Base-by-base conservation (phyloP, 306 rosid species). In the Quercus robur region DNA sequence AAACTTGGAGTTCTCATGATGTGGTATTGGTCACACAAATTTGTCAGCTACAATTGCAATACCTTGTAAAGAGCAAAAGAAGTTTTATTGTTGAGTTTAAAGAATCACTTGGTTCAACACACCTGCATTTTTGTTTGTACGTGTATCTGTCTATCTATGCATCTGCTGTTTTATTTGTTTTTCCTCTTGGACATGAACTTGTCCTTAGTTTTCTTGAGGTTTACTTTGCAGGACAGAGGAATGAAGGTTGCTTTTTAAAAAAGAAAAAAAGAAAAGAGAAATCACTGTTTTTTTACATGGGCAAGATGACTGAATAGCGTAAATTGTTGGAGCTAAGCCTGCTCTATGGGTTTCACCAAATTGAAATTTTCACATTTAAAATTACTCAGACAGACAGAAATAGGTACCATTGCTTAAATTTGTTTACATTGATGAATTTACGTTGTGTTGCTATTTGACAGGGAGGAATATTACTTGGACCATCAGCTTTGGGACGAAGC, bases 381-480 rank as follows among this genome's bases (percentile, higher is more conserved):
- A 12, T 25, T 26, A 62, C 38, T 62, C 31, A 13, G 26, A 18
- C 68, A 30, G 8, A 30, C 30, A 6, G 44, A 64, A 64, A 30
- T 64, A 15, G 46, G 31, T 30, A 17, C 12, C 44, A 28, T 64
- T 6, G 2, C 7, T 30, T 31, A 2, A 19, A 15, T 64, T 30
- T 75, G 75, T 73, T 41, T 49, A 76, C 21, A 44, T 51, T 35
- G 33, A 6, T 62, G 33, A 54, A 21, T 56, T 66, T 23, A 73
- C 31, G 59, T 73, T 81, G 44, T 69, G 51, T 67, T 18, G 11
- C 14, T 67, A 15, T 74, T 74, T 71, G 83, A 64, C 93, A 92
- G 98, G 97, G 97, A 76, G 97, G 97, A 75, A 83, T 94, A 85
- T 25, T 94, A 33, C 97, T 94, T 20, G 97, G 97, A 52, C 97